Conservation (phyloP, 257 asterid species). For the Solanum infundibuliforme region DNA sequence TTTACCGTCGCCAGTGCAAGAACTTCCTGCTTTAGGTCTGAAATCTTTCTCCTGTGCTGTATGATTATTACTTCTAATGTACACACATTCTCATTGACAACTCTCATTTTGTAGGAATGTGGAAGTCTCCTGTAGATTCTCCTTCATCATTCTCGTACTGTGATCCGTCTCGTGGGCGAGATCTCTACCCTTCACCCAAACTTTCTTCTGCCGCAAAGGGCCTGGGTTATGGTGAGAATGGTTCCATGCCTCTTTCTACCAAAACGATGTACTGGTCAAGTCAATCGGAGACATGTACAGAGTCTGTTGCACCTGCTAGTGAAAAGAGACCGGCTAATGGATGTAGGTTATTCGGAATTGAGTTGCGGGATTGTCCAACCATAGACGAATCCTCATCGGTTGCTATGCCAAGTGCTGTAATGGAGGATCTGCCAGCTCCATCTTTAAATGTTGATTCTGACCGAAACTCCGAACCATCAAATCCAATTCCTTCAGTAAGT, state of each 20-base stretch:
- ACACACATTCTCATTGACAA: not conserved
- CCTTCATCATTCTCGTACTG: conserved; percentile 33
- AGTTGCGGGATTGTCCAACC: conserved; percentile 42
- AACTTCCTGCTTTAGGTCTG: conserved; percentile 53
- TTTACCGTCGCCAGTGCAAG: conserved; percentile 57
- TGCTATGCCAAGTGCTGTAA: conserved; percentile 25
- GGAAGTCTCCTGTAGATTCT: conserved; percentile 58
- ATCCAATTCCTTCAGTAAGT: conserved; percentile 48
- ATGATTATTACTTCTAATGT: not conserved
- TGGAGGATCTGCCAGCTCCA: conserved; percentile 39
- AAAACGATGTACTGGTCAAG: conserved; percentile 29
- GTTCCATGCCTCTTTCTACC: conserved; percentile 24
- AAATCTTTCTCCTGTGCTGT: not conserved
- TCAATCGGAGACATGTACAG: conserved; percentile 32
- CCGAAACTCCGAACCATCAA: conserved; percentile 55
- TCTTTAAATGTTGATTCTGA: conserved; percentile 50
- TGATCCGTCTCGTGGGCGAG: conserved; percentile 43
- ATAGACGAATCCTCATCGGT: conserved; percentile 36
- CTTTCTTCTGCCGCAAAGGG: conserved; percentile 34
- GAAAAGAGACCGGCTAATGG: conserved; percentile 68
- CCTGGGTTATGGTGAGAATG: conserved; percentile 26
- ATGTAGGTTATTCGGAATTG: conserved; percentile 75
- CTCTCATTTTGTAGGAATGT: conserved; percentile 34
- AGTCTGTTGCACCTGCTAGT: conserved; percentile 40
- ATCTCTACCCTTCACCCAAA: conserved; percentile 49